These are phyloP conservation scores for Brassica cretica DNA, from an alignment of 345 rosid species.

Conservation along the genomic window DNA sequence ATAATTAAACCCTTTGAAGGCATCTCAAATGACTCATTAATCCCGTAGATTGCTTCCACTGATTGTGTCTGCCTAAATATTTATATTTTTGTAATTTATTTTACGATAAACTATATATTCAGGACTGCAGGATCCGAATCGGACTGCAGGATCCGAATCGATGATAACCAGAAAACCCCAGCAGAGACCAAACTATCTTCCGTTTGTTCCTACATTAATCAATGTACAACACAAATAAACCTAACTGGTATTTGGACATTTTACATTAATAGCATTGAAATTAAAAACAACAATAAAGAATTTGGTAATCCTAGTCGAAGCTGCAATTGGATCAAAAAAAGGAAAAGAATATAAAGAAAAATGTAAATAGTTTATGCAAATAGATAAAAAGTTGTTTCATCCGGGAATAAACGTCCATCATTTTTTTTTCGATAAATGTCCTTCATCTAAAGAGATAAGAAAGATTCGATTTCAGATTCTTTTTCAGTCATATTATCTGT, in stretches of 20 bases:
- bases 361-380: background rate
- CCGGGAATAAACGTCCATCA: background rate
- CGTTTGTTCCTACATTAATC: background rate
- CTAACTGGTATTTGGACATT: no score
- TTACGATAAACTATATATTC: slow-evolving; percentile 1
- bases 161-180: background rate
- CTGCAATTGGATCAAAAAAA: no score
- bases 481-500: background rate
- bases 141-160: slow-evolving; percentile 25
- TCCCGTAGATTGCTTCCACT: slow-evolving; percentile 22
- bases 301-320: no score
- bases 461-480: background rate
- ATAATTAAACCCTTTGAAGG: background rate
- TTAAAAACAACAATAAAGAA: no score
- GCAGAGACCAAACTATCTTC: background rate
- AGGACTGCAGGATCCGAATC: slow-evolving; percentile 36
- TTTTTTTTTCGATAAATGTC: background rate
- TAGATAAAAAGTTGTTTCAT: background rate
- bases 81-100: background rate
- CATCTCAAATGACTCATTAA: background rate
- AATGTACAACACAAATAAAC: no score
- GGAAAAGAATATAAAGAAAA: no score
- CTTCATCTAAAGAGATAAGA: background rate
- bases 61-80: background rate
- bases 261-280: background rate